Evolutionary conservation across 768 basidiomycete genomes (phyloP).

Genomic region (Amanita inopinata): DNA sequence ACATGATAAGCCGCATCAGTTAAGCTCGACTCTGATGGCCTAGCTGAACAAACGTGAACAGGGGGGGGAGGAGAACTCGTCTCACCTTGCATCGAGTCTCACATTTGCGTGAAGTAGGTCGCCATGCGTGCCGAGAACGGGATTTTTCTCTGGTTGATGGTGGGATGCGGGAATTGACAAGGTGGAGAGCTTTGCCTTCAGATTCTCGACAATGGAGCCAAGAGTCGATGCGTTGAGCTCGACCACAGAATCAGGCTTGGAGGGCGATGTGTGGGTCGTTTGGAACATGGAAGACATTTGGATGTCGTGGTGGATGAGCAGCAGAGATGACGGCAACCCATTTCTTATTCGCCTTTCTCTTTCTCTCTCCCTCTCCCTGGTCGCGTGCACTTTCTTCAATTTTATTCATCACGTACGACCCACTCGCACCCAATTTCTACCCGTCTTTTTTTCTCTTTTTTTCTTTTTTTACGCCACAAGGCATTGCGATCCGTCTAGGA

Average conservation of each 20-base stretch:
- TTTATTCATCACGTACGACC: no score
- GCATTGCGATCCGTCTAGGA: no score
- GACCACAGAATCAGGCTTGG: neutral
- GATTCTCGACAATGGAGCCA: neutral
- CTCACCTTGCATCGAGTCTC: slow-evolving; percentile 66
- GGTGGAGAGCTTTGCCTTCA: slow-evolving; percentile 4
- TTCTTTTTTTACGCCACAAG: no score
- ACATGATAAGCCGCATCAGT: neutral
- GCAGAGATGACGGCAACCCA: no score
- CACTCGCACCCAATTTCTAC: no score
- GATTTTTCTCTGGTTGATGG: neutral
- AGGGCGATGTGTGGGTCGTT: neutral
- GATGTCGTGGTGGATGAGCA: neutral
- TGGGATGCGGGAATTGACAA: neutral
- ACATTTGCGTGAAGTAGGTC: slow-evolving; percentile 49
- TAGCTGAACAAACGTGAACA: slow-evolving; percentile 21
- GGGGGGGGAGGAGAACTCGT: slow-evolving; percentile 15
- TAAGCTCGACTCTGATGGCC: slow-evolving; percentile 2
- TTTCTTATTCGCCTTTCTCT: no score
- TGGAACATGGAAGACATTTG: slow-evolving; percentile 2
- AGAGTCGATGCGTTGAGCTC: neutral
- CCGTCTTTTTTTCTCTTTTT: no score
- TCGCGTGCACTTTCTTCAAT: no score
- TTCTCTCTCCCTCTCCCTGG: no score
- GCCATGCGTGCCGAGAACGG: slow-evolving; percentile 19